Conservation (phyloP, 257 asterid genomes). For the Craterostigma plantagineum region DNA sequence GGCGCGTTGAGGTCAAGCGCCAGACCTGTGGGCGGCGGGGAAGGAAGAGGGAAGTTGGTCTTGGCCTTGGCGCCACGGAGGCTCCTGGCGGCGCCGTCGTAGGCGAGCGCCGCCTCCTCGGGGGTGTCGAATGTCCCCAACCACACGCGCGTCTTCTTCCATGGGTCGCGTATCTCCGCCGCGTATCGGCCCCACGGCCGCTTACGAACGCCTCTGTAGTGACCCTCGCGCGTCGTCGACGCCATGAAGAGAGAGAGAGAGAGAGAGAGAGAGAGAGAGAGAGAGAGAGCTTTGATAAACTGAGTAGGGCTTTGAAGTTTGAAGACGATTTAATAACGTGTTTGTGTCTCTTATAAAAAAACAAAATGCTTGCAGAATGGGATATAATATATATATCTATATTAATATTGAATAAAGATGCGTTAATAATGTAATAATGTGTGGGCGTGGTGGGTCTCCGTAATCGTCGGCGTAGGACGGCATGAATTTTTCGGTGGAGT, state of each 20-base stretch:
- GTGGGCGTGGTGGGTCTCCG: slow-evolving; percentile 22
- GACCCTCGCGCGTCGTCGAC: slow-evolving; percentile 72
- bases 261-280: neutral
- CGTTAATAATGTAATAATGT: too few relatives aligned
- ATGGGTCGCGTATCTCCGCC: slow-evolving; percentile 93
- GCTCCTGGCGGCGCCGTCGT: slow-evolving; percentile 94
- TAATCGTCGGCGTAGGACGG: slow-evolving; percentile 99
- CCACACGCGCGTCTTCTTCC: slow-evolving; percentile 98
- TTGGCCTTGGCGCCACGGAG: slow-evolving; percentile 86
- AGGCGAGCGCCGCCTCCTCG: slow-evolving; percentile 85
- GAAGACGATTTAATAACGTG: slow-evolving; percentile 14
- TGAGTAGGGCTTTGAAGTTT: slow-evolving; percentile 7
- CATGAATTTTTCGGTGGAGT: slow-evolving; percentile 42
- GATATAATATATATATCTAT: too few relatives aligned
- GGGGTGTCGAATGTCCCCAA: slow-evolving; percentile 93
- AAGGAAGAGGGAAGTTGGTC: slow-evolving; percentile 44
- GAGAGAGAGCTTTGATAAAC: neutral
- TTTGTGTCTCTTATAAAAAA: slow-evolving; percentile 16
- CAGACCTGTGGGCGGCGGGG: slow-evolving; percentile 15
- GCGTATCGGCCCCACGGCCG: slow-evolving; percentile 99
- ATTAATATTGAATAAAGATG: too few relatives aligned
- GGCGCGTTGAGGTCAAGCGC: slow-evolving; percentile 63
- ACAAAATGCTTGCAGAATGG: too few relatives aligned
- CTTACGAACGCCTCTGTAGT: slow-evolving; percentile 86
- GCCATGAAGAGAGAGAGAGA: slow-evolving; percentile 23